A percentile compares a stretch with the other conserved stretches of the same genome.
These are phyloP conservation scores for Saccharomycopsis sp. DNA, from an alignment of 805 yeast species.

Conservation along the genomic window DNA sequence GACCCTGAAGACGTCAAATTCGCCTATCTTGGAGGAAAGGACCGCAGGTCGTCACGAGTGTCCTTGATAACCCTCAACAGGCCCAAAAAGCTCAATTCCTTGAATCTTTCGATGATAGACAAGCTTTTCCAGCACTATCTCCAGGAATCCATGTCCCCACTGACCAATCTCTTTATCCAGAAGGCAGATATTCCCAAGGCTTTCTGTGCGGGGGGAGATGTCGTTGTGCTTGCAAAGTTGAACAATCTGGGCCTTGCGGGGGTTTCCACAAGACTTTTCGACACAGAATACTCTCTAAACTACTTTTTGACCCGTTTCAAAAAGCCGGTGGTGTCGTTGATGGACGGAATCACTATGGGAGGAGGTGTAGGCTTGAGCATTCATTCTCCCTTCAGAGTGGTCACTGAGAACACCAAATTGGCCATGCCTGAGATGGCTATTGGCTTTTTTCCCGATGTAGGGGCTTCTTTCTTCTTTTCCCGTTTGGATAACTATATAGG, in stretches of 20 bases:
- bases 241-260: conserved; percentile 37
- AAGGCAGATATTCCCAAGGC: conserved; percentile 34
- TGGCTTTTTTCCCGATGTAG: conserved; percentile 96
- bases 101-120: conserved; percentile 16
- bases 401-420: conserved; percentile 80
- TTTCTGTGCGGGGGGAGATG: conserved; percentile 83
- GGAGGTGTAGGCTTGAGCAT: conserved; percentile 93
- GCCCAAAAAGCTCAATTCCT: conserved; percentile 19
- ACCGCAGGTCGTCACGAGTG: not conserved
- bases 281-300: conserved; percentile 35
- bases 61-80: conserved; percentile 15
- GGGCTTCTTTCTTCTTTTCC: conserved; percentile 84
- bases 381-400: conserved; percentile 87
- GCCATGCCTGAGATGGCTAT: conserved; percentile 99
- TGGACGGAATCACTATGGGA: conserved; percentile 95
- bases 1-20: conserved; percentile 30
- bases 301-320: conserved; percentile 53
- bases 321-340: conserved; percentile 82
- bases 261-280: conserved; percentile 21
- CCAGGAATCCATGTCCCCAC: conserved; percentile 25
- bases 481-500: conserved; percentile 78
- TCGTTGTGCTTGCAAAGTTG: conserved; percentile 54
- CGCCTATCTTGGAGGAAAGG: conserved; percentile 36
- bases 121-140: conserved; percentile 27
- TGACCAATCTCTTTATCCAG: conserved; percentile 24